phyloP scores from a whole-genome alignment of 2,329 filamentous ascomycete genomes.

The Aspergillus bombycis region DNA sequence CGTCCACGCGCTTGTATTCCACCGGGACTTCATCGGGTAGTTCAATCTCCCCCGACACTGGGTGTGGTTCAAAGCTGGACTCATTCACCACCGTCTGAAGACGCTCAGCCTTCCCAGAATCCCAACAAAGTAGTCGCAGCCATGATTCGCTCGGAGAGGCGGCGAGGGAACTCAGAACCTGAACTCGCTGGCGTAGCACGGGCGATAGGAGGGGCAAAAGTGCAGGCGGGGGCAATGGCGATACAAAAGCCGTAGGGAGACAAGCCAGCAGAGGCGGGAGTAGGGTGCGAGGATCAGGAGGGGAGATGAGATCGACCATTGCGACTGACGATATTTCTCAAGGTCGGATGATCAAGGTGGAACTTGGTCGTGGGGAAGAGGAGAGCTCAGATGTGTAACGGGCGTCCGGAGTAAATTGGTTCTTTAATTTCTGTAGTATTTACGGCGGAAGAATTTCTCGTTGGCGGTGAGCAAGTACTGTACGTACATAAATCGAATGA shows the following conservation, averaged over 20 bases:
- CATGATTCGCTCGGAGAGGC: slow-evolving; percentile 54
- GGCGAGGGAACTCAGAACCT: slow-evolving; percentile 55
- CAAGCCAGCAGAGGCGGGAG: slow-evolving; percentile 67
- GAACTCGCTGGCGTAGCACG: slow-evolving; percentile 64
- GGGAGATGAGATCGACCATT: slow-evolving; percentile 59
- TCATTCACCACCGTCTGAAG: slow-evolving; percentile 58
- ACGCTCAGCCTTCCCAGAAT: slow-evolving; percentile 54
- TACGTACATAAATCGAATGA: background rate
- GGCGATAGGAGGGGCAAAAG: slow-evolving; percentile 65
- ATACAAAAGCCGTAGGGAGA: slow-evolving; percentile 63
- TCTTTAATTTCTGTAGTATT: background rate
- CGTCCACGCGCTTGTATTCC: slow-evolving; percentile 61
- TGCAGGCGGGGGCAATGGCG: slow-evolving; percentile 62
- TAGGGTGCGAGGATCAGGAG: slow-evolving; percentile 59
- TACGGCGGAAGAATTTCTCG: background rate
- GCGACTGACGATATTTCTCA: slow-evolving; percentile 21
- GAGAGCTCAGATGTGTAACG: background rate
- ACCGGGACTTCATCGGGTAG: slow-evolving; percentile 59
- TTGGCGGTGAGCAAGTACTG: background rate
- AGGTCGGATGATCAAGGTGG: background rate
- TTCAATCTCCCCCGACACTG: slow-evolving; percentile 67
- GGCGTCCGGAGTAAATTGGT: background rate
- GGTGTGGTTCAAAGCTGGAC: slow-evolving; percentile 64
- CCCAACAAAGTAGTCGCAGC: slow-evolving; percentile 64
- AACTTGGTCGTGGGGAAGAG: background rate